These are phyloP conservation scores for Talaromyces amestolkiae DNA, from an alignment of 2,329 filamentous ascomycete species.

Conservation along the genomic window DNA sequence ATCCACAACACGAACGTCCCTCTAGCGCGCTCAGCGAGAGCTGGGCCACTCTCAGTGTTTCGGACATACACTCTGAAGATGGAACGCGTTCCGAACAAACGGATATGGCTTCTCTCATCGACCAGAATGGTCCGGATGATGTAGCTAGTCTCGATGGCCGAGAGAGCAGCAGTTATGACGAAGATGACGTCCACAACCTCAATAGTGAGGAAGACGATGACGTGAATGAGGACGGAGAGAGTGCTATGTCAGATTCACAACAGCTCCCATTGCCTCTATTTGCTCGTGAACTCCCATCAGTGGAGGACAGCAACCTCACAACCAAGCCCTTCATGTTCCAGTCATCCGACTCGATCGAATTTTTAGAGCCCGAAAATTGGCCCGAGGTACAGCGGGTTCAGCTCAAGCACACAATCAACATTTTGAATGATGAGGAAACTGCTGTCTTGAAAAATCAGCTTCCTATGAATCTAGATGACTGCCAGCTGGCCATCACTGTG, in stretches of 20 bases:
- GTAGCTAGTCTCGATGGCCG: slow-evolving; percentile 44
- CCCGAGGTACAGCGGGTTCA: slow-evolving; percentile 40
- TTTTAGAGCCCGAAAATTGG: slow-evolving; percentile 43
- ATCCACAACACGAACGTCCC: slow-evolving; percentile 27
- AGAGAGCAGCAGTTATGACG: slow-evolving; percentile 38
- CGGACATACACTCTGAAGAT: slow-evolving; percentile 46
- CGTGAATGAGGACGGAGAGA: slow-evolving; percentile 35
- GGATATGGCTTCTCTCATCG: slow-evolving; percentile 44
- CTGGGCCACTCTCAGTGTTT: slow-evolving; percentile 47
- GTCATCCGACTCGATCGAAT: slow-evolving; percentile 40
- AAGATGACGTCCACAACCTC: slow-evolving; percentile 38
- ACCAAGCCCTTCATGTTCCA: slow-evolving; percentile 33
- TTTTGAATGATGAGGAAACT: slow-evolving; percentile 34
- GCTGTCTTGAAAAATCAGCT: slow-evolving; percentile 30
- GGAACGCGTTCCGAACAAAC: slow-evolving; percentile 45
- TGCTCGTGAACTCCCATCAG: slow-evolving; percentile 28
- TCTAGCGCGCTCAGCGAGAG: slow-evolving; percentile 43
- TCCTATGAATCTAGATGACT: slow-evolving; percentile 29
- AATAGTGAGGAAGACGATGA: slow-evolving; percentile 34
- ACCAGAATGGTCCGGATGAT: slow-evolving; percentile 43
- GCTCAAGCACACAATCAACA: slow-evolving; percentile 42
- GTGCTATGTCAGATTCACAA: slow-evolving; percentile 30
- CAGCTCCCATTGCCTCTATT: slow-evolving; percentile 31
- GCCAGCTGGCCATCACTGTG: slow-evolving; percentile 40
- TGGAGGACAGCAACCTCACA: slow-evolving; percentile 38